Base-by-base conservation (phyloP, 495 filamentous ascomycete species). In the Aspergillus panamensis region DNA sequence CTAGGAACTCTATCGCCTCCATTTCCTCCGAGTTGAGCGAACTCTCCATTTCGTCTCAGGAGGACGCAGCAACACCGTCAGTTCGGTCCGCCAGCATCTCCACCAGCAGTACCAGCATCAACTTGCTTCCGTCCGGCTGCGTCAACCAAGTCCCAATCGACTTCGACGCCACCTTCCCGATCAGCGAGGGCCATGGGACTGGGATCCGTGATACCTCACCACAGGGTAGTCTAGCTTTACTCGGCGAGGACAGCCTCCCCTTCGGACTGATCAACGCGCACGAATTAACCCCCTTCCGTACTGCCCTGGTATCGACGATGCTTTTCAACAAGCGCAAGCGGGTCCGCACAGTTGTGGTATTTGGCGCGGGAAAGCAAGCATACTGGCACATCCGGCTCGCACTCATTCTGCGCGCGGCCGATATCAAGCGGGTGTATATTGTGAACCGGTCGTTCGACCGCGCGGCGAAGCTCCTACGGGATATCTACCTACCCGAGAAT, bases 341-440 rank as follows among this genome's bases (percentile, higher is more conserved):
- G 47, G 84, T 93, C 30, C 83, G 86, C 61, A 90, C 85, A 10
- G 60, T 96, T 3, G 81, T 86, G 29, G 87, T 96, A 50, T 97
- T 98, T 67, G 94, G 93, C n/a, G 84, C 87, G 12, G 93, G 93
- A 20, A 83, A 86, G 59, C 92, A 96, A 72, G 94, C 94, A 10
- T 91, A 90, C 71, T 98, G 93, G 93, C 92, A 96, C 70, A 84
- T 92, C 51, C 88, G 91, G 0, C 80, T 96, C 12, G 84, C 90
- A 0, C 76, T 98, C 20, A 78, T 90, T 17, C 77, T 96, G 13
- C 84, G 87, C 14, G 86, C 87, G 0, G 59, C 71, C 13, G 89
- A 89, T 6, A 87, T 96, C 62, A 82, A 86, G 58, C 81, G 87
- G 48, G 80, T 96, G 14, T 84, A 87, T 73, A 87, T 96, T 62